Evolutionary conservation across 73 alveolate genomes (phyloP), one percentile per base, ranked within the genome.

Genomic region (Stentor coeruleus): DNA sequence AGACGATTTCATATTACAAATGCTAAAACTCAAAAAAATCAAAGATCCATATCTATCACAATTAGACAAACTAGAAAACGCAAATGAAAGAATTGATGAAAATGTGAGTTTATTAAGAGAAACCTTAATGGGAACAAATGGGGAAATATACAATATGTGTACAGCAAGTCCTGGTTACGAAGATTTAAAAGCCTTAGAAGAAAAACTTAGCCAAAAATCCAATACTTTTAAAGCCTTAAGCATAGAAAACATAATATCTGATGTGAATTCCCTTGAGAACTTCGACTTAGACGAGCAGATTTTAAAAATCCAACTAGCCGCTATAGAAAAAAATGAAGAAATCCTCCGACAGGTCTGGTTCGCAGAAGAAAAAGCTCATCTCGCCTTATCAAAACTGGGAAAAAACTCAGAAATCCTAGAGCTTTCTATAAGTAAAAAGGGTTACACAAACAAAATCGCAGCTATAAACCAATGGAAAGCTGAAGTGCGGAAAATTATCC

Each of bases 231-330:
- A 31, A 66, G n/a, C 37, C n/a, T 37, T 28, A 20, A 20, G 49
- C 2, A 20, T 66, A 26, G 40, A 66, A 2, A 31, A 66, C n/a
- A 40, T 66, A 20, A 33, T 66, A 28, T 20, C 33, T 20, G 37
- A 31, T 20, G 79, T 66, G 14, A 66, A 33, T 33, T 66, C 40
- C 1, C 20, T 20, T 31, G 79, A 66, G 33, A 33, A 33, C 15
- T 66, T 66, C 37, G 39, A 66, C 37, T 28, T 66, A 28, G 79
- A 66, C n/a, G 79, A 66, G 33, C 49, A 66, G 33, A 66, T 66
- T 1, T 66, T 66, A 66, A 66, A 40, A 31, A 2, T 66, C 2
- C 79, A 66, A 40, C 39, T 66, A 1, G 33, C n/a, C n/a, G 79
- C 11, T 28, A 66, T 66, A 40, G 37, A 20, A 66, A 66, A 66